A percentile compares a stretch with the other conserved stretches of the same genome.
phyloP scores from a whole-genome alignment of 1,139 yeast genomes.

The Suhomyces panamericanus region DNA sequence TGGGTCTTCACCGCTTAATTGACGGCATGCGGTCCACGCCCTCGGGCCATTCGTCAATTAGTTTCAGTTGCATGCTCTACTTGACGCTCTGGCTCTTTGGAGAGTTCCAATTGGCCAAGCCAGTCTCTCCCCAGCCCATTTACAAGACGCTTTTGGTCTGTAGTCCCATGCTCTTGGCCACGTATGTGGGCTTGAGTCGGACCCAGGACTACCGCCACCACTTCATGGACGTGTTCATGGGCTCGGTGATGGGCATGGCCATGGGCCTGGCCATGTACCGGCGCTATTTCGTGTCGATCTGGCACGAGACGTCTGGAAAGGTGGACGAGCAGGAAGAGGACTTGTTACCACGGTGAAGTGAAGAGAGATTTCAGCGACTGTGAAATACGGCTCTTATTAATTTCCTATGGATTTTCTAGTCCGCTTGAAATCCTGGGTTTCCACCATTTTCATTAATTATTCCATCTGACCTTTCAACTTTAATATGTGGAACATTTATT shows the following conservation, averaged over 20 bases:
- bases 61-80: conserved; percentile 42
- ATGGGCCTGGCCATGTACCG: conserved; percentile 51
- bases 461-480: too few species aligned
- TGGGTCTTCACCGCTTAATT: conserved; percentile 28
- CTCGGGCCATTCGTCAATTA: conserved; percentile 47
- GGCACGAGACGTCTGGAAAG: conserved; percentile 15
- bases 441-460: too few species aligned
- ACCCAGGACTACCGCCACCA: conserved; percentile 80
- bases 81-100: conserved; percentile 60
- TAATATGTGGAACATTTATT: too few species aligned
- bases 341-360: conserved; percentile 12
- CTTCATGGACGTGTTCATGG: conserved; percentile 64
- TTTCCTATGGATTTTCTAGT: too few species aligned
- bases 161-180: conserved; percentile 19
- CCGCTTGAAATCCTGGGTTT: too few species aligned
- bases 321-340: conserved; percentile 14
- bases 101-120: conserved; percentile 41
- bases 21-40: conserved; percentile 53
- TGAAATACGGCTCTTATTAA: too few species aligned
- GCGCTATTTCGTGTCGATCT: conserved; percentile 43
- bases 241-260: conserved; percentile 50
- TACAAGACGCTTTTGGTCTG: conserved; percentile 13
- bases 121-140: conserved; percentile 14
- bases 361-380: neutral
- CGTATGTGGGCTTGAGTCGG: conserved; percentile 54